phyloP scores from a whole-genome alignment of 805 yeast genomes.

The Pichia scutulata region DNA sequence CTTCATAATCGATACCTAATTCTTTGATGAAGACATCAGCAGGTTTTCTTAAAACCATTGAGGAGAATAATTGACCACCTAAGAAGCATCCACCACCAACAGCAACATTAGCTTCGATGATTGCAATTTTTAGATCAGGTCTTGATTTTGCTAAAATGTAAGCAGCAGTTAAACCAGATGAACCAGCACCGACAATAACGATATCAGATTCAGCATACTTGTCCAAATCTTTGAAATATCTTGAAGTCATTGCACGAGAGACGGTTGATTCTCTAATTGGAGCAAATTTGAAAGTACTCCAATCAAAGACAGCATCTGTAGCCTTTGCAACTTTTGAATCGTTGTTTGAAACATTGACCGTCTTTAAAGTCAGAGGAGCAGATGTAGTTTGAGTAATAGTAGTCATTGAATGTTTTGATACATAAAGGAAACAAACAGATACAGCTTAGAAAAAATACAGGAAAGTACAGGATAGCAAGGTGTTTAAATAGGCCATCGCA shows the following conservation, averaged over 20 bases:
- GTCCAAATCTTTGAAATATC: conserved; percentile 67
- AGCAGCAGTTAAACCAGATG: conserved; percentile 73
- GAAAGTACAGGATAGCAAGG: too few relatives aligned
- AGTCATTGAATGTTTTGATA: too few relatives aligned
- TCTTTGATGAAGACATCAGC: conserved; percentile 64
- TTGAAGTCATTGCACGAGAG: conserved; percentile 70
- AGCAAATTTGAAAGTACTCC: conserved; percentile 61
- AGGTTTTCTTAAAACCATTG: conserved; percentile 75
- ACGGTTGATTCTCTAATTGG: conserved; percentile 76
- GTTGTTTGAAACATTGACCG: conserved; percentile 17
- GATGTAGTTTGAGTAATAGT: neutral
- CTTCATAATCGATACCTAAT: conserved; percentile 59
- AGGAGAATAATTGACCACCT: conserved; percentile 70
- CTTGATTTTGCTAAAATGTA: conserved; percentile 63
- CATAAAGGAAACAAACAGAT: too few relatives aligned
- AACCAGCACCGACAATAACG: conserved; percentile 72
- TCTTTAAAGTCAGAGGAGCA: conserved; percentile 16
- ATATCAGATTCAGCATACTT: conserved; percentile 69
- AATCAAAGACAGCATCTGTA: conserved; percentile 34
- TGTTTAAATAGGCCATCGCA: too few relatives aligned
- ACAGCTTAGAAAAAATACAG: too few relatives aligned
- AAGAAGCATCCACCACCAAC: conserved; percentile 80
- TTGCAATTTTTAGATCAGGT: conserved; percentile 68
- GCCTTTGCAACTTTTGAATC: conserved; percentile 25
- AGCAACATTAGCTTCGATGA: conserved; percentile 65